Evolutionary conservation across 768 basidiomycete species (phyloP), one percentile per base, ranked within the genome.

Genomic region (Calocera cornea): DNA sequence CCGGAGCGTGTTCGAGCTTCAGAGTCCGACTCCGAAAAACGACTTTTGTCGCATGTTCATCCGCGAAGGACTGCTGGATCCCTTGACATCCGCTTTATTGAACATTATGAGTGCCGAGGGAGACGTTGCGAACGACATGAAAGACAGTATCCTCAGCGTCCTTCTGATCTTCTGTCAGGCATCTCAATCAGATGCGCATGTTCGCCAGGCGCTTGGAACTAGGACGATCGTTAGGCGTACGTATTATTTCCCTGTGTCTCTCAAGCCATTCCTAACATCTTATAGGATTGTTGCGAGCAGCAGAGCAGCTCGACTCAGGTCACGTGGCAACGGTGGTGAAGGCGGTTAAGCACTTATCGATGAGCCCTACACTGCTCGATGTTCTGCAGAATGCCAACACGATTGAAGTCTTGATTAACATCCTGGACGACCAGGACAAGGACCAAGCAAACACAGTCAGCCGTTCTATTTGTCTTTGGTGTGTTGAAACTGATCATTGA

Each of bases 41-140:
- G 97, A 98, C 77, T 98, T 98, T 75, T 97, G 95, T 74, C 85
- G 97, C 11, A 95, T 98, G 89, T 95, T 98, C 79, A 92, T 97
- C 44, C 83, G 93, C 3, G 97, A 98, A 78, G 97, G 97, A 31
- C 80, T 99, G 1, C 80, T 97, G 54, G 95, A 97, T 71, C 95
- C 97, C 0, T 79, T 99, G 0, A 92, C 94, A 0, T 86, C 88
- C 1, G 97, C 95, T 1, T 77, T 99, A 29, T 79, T 95, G 68
- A 89, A 92, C 72, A 90, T 97, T 66, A 91, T 95, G 82, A 69
- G 70, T 7, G 83, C 84, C 1, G 87, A 84, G 67, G 83, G 84
- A 11, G 81, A 83, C 27, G 78, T 83, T 1, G 84, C 88, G 1
- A 78, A 81, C 14, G 89, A 88, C 69, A 90, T 87, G 80, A 93